Percentiles rank a stretch among this genome's conserved stretches.
Evolutionary conservation across 306 rosid genomes (phyloP).

Genomic region (Lotus japonicus): DNA sequence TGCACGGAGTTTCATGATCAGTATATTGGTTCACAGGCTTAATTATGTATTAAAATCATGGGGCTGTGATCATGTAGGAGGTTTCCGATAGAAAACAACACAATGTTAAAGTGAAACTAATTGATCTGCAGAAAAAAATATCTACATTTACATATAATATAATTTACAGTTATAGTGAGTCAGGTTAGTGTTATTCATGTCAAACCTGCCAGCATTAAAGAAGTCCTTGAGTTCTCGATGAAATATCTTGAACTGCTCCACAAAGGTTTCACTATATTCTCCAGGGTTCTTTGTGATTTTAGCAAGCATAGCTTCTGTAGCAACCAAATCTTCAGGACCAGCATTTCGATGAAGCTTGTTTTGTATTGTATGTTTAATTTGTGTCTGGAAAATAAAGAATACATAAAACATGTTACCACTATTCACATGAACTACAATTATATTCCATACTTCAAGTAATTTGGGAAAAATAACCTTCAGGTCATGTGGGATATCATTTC

Average conservation of each 20-base stretch:
- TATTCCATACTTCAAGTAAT: constrained; percentile 12
- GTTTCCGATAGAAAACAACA: background rate
- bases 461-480: constrained; percentile 57
- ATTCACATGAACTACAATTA: constrained; percentile 9
- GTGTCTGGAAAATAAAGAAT: constrained; percentile 47
- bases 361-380: constrained; percentile 95
- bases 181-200: constrained; percentile 9
- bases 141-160: constrained; percentile 6
- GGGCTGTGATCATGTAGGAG: constrained; percentile 4
- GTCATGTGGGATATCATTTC: constrained; percentile 92
- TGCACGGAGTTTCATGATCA: constrained; percentile 3
- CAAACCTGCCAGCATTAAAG: constrained; percentile 98
- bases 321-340: constrained; percentile 96
- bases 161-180: background rate
- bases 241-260: constrained; percentile 90
- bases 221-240: constrained; percentile 92
- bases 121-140: background rate
- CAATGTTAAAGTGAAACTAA: background rate
- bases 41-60: background rate
- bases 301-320: constrained; percentile 95
- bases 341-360: constrained; percentile 99
- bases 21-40: background rate
- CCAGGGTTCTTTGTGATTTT: constrained; percentile 76
- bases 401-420: constrained; percentile 19
- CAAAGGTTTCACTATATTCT: constrained; percentile 70